Conservation (phyloP, 1,139 yeast genomes). For the Zygotorulaspora mrakii region DNA sequence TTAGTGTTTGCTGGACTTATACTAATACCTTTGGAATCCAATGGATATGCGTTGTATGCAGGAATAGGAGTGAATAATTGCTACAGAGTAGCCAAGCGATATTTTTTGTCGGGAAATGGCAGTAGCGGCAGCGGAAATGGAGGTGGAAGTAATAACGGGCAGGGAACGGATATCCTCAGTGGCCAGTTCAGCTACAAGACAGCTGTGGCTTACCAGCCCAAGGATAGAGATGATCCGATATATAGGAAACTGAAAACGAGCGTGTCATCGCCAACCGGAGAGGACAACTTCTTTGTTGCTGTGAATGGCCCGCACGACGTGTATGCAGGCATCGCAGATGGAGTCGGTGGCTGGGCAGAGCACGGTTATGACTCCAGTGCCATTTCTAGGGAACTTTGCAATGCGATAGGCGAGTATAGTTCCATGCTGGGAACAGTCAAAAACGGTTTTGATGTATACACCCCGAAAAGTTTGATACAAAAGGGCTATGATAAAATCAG, state of each 20-base stretch:
- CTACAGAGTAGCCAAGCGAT: slow-evolving; percentile 10
- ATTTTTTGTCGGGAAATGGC: slow-evolving; percentile 14
- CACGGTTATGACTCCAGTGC: slow-evolving; percentile 88
- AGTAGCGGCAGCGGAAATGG: slow-evolving; percentile 2
- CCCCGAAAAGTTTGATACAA: slow-evolving; percentile 52
- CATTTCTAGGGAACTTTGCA: slow-evolving; percentile 66
- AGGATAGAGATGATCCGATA: slow-evolving; percentile 52
- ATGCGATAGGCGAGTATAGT: slow-evolving; percentile 37
- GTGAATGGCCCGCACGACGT: slow-evolving; percentile 40
- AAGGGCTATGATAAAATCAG: slow-evolving; percentile 54
- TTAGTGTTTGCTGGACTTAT: slow-evolving; percentile 10
- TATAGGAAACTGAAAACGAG: slow-evolving; percentile 37
- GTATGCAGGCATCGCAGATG: slow-evolving; percentile 87
- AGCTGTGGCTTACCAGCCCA: slow-evolving; percentile 71
- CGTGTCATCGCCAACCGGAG: slow-evolving; percentile 66
- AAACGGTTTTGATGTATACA: slow-evolving; percentile 14
- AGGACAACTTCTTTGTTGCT: slow-evolving; percentile 73
- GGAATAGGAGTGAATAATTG: slow-evolving; percentile 5
- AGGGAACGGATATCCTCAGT: slow-evolving; percentile 9
- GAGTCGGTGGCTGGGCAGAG: slow-evolving; percentile 97
- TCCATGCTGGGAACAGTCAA: slow-evolving; percentile 20
- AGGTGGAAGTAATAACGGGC: slow-evolving; percentile 8
- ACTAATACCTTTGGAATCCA: slow-evolving; percentile 12
- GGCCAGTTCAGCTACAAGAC: slow-evolving; percentile 42
- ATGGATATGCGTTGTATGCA: slow-evolving; percentile 5